phyloP scores from a whole-genome alignment of 1,284 basidiomycete genomes.

The Flammula alnicola region DNA sequence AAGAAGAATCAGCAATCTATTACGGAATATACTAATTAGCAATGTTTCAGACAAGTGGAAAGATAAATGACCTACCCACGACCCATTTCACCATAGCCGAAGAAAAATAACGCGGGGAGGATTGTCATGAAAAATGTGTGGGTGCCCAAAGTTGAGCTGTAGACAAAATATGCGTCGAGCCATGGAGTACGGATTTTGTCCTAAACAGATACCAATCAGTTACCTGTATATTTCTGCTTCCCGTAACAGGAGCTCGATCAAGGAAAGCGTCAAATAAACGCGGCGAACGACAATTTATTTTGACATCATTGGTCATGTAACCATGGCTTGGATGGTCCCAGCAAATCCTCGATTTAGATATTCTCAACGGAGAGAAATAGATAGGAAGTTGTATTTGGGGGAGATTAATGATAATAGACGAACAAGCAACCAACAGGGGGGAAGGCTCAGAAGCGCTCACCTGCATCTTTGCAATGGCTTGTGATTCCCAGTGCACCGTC shows the following conservation, averaged over 20 bases:
- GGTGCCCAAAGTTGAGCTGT: constrained; percentile 87
- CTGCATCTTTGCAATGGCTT: constrained; percentile 75
- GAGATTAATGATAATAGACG: no score
- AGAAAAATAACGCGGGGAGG: constrained; percentile 88
- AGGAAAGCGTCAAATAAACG: no score
- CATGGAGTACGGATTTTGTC: constrained; percentile 64
- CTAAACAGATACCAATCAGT: constrained; percentile 47
- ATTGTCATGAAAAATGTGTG: constrained; percentile 96
- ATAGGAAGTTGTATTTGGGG: neutral
- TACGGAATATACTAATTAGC: neutral
- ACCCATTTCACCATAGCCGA: constrained; percentile 75
- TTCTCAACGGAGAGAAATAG: neutral
- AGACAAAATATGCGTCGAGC: constrained; percentile 89
- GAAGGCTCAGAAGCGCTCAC: constrained; percentile 48
- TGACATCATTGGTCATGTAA: no score
- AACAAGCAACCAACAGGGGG: no score
- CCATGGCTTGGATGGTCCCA: no score
- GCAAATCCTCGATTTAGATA: neutral
- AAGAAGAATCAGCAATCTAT: constrained; percentile 73
- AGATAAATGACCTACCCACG: constrained; percentile 61
- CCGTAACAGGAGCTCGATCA: no score
- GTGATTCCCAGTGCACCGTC: constrained; percentile 67
- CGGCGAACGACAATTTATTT: no score
- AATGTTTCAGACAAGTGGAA: neutral
- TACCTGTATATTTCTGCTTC: no score